Percentiles rank a stretch among this genome's conserved stretches.
Evolutionary conservation across 495 filamentous ascomycete species (phyloP).

Genomic region (Daldinia decipiens): DNA sequence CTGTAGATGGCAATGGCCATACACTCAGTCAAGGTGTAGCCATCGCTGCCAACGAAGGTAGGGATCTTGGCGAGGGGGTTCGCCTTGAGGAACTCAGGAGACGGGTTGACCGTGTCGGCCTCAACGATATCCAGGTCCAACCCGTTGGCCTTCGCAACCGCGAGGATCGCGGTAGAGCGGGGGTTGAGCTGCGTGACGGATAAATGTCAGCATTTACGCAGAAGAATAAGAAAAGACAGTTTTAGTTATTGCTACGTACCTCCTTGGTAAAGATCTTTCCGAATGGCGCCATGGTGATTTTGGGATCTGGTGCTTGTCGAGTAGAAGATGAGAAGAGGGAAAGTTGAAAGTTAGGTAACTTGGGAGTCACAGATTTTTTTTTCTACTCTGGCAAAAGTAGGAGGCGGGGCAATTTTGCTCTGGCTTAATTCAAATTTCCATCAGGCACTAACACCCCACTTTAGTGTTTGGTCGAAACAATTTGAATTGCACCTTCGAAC

Average conservation of each 20-base stretch:
- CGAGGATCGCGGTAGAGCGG: conserved; percentile 86
- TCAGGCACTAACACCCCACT: conserved; percentile 35
- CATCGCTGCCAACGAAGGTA: conserved; percentile 91
- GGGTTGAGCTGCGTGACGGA: conserved; percentile 73
- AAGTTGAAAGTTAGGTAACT: conserved; percentile 24
- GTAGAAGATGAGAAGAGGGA: conserved; percentile 50
- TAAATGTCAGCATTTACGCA: conserved; percentile 48
- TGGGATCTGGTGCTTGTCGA: conserved; percentile 49
- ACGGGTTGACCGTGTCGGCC: conserved; percentile 68
- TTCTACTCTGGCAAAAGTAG: conserved; percentile 27
- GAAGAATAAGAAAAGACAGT: conserved; percentile 8
- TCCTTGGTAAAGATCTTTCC: conserved; percentile 92
- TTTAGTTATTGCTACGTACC: conserved; percentile 65
- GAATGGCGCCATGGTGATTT: conserved; percentile 78
- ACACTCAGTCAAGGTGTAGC: conserved; percentile 85
- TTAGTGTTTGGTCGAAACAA: conserved; percentile 17
- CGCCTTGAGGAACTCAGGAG: conserved; percentile 81
- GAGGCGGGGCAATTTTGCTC: conserved; percentile 45
- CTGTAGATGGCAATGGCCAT: conserved; percentile 98
- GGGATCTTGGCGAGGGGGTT: conserved; percentile 92
- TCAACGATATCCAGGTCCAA: conserved; percentile 87
- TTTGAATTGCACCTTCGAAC: conserved; percentile 7
- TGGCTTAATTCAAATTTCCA: conserved; percentile 42
- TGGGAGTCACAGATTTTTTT: conserved; percentile 48
- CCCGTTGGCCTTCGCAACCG: conserved; percentile 94